Base-by-base conservation (phyloP, 345 rosid genomes). In the Chamaenerion angustifolium region DNA sequence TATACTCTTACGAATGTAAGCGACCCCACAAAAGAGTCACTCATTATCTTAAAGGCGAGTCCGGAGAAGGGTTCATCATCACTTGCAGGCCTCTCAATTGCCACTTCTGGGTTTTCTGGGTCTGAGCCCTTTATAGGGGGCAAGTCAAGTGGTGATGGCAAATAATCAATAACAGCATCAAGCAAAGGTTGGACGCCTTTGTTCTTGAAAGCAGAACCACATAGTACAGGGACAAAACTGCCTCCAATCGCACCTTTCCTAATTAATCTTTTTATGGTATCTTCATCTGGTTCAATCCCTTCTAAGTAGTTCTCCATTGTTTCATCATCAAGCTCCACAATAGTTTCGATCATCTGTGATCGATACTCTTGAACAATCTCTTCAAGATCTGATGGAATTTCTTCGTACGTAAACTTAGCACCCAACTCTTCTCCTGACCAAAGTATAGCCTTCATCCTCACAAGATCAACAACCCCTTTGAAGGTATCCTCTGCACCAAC, bases 341-440 rank as follows among this genome's bases (percentile, higher is more conserved):
- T 63, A 17, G 63, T 60, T 52, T 90, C 96, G 51, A 90, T 61
- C 87, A 86, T 61, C 69, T 62, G 78, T 0, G 79, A 56, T 6
- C 77, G 76, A 61, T 90, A 90, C 10, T 90, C 89, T 43, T 72
- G 73, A 61, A 96, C 94, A 57, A 75, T 60, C 45, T 90, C 83
- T 54, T 68, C 67, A 65, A 90, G 96, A 70, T 90, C 82, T 18
- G 55, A 82, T 12, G 93, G 96, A 61, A 90, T 82, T 67, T 90
- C 89, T 25, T 64, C 74, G 25, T 86, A 83, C 6, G 1, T 66
- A 52, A 90, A 90, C 71, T 90, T 83, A 1, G 98, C 98, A 63
- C 98, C 98, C 61, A 90, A 69, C 70, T 90, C 95, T 76, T 86
- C 96, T 37, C 98, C 96, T 1, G 94, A 81, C 96, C 98, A 90